A percentile compares a stretch with the other conserved stretches of the same genome.
Evolutionary conservation across 208 protist species (phyloP).

Genomic region (Endotrypanum monterogeii): DNA sequence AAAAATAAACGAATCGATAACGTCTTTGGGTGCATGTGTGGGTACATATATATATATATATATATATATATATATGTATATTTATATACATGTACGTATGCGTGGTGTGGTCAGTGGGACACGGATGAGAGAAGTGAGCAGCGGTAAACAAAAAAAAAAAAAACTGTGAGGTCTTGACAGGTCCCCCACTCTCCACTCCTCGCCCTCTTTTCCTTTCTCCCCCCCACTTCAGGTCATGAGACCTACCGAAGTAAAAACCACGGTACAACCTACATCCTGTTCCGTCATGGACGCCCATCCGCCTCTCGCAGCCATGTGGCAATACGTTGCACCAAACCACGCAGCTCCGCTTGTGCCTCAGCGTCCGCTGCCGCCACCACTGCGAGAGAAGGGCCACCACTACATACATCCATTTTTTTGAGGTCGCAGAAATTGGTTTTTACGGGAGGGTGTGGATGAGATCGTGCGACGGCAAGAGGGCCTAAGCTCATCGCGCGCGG

Average conservation of each 20-base stretch:
- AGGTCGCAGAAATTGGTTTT: neutral
- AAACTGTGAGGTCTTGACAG: no score
- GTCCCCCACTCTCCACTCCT: no score
- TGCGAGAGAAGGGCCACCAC: neutral
- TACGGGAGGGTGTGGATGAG: neutral
- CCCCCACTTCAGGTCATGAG: no score
- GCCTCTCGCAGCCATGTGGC: constrained; percentile 7
- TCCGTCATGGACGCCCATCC: neutral
- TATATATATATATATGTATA: no score
- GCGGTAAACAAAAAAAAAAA: neutral
- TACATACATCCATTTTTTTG: neutral
- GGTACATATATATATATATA: no score
- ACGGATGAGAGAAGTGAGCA: no score
- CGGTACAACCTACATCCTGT: neutral
- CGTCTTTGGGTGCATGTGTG: no score
- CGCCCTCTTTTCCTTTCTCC: no score
- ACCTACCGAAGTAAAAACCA: no score
- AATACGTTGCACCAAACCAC: constrained; percentile 9
- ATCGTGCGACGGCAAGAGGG: neutral
- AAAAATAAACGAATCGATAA: no score
- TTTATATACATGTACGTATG: no score
- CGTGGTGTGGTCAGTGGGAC: no score
- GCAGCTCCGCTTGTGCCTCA: constrained; percentile 9
- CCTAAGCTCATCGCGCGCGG: constrained; percentile 5
- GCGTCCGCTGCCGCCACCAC: constrained; percentile 3